Evolutionary conservation across 164 flowering plant species (phyloP), one percentile per base, ranked within the genome.

Genomic region (Aristolochia contorta): DNA sequence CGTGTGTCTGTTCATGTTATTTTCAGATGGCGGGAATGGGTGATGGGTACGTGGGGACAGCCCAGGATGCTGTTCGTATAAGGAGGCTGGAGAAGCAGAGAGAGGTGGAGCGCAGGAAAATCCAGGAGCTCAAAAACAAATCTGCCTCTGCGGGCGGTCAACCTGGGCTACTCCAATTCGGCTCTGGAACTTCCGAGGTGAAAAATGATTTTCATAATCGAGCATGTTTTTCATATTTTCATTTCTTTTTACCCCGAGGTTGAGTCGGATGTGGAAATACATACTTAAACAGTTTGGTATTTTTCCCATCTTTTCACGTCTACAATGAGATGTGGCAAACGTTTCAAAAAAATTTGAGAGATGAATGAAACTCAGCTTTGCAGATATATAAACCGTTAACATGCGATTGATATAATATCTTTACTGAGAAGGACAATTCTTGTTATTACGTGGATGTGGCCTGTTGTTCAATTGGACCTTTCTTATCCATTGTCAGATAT

Each of bases 1-100:
- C 43, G 0, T 37, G 43, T 37, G 43, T 37, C 10, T 8, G 7
- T 37, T 4, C 9, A 37, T 37, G 43, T 10, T 37, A 3, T 0
- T 37, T 37, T 37, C 10, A 15, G 72, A 93, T 94, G 99, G 80
- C 99, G 75, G 99, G 99, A 13, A 94, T 94, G 99, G 99, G 99
- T 53, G 99, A 94, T 65, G 99, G 99, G 58, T 94, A 94, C 75
- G 99, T 94, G 71, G 99, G 99, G 32, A 90, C 96, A 52, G 95
- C 99, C 75, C 99, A 94, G 57, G 99, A 94, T 69, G 97, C 93
- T 7, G 99, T 94, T 33, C 77, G 96, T 71, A 94, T 94, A 61
- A 75, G 99, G 27, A 71, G 96, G 70, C 77, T 94, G 21, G 91
- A 90, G 80, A 94, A 94, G 78, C 96, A 91, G 71, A 72, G 97